Evolutionary conservation across 768 basidiomycete species (phyloP).

Genomic region (Kwoniella bestiolae): DNA sequence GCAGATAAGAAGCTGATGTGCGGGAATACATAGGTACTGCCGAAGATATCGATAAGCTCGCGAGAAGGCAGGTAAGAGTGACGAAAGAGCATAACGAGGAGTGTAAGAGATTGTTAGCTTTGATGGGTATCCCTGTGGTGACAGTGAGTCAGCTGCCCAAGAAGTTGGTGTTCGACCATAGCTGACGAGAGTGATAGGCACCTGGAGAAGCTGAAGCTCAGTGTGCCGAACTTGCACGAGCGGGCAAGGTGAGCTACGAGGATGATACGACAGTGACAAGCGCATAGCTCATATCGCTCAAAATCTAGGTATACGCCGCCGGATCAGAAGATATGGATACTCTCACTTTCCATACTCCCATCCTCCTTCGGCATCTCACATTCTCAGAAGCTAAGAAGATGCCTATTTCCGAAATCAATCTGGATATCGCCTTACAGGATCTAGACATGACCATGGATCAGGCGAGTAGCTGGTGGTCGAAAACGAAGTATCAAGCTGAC

Average conservation of each 20-base stretch:
- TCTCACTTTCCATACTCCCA: constrained; percentile 88
- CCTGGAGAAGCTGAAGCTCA: constrained; percentile 99
- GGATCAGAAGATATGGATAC: constrained; percentile 99
- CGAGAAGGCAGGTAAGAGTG: constrained; percentile 89
- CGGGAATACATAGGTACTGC: constrained; percentile 65
- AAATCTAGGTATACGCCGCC: constrained; percentile 84
- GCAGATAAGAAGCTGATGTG: background rate
- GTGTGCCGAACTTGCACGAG: constrained; percentile 95
- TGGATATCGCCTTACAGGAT: constrained; percentile 80
- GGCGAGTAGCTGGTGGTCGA: constrained; percentile 59
- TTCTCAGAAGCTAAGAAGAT: constrained; percentile 98
- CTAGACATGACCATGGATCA: constrained; percentile 90
- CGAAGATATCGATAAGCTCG: constrained; percentile 89
- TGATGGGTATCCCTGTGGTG: constrained; percentile 98
- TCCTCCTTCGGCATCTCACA: constrained; percentile 91
- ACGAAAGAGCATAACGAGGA: constrained; percentile 96
- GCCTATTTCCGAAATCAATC: constrained; percentile 89
- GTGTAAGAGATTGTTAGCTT: constrained; percentile 77
- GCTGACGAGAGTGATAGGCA: constrained; percentile 64
- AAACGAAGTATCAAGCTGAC: background rate
- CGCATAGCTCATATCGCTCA: background rate
- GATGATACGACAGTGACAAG: no score
- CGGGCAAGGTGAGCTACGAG: constrained; percentile 71
- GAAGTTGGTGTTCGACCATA: no score
- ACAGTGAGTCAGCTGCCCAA: constrained; percentile 65